A percentile compares a stretch with the other conserved stretches of the same genome.
phyloP scores from a whole-genome alignment of 2,329 filamentous ascomycete species.

The Akanthomyces lecanii region DNA sequence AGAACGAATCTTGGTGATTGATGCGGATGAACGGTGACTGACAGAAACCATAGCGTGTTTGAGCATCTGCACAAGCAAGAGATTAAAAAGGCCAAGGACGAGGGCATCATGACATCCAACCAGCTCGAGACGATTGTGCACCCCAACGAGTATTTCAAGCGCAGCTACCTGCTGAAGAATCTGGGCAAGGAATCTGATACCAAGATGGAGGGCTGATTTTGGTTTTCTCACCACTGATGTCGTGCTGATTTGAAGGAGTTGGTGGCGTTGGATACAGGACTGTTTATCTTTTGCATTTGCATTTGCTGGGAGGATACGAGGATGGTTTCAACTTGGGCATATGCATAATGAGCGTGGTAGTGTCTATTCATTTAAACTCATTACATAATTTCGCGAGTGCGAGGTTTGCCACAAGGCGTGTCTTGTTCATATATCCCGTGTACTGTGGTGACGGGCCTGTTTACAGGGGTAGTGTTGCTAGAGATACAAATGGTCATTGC shows the following conservation, averaged over 20 bases:
- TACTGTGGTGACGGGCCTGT: no score
- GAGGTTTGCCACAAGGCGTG: no score
- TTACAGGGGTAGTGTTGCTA: no score
- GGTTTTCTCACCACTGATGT: neutral
- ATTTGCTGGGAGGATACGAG: neutral
- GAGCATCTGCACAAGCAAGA: conserved; percentile 78
- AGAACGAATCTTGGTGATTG: conserved; percentile 23
- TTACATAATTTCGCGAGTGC: neutral
- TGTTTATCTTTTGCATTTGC: neutral
- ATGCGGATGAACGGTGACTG: neutral
- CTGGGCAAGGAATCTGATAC: conserved; percentile 54
- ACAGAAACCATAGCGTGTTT: conserved; percentile 60
- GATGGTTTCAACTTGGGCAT: neutral
- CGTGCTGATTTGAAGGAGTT: neutral
- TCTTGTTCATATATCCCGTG: no score
- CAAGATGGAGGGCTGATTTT: conserved; percentile 49
- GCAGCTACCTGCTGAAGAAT: conserved; percentile 85
- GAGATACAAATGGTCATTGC: no score
- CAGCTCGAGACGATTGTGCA: conserved; percentile 95
- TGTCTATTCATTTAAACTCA: neutral
- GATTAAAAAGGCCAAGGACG: conserved; percentile 71
- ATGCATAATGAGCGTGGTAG: conserved; percentile 9
- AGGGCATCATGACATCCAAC: conserved; percentile 63
- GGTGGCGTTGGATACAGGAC: neutral
- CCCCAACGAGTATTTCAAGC: conserved; percentile 97